Evolutionary conservation across 805 yeast species (phyloP).

Genomic region (Wickerhamomyces strasburgensis): DNA sequence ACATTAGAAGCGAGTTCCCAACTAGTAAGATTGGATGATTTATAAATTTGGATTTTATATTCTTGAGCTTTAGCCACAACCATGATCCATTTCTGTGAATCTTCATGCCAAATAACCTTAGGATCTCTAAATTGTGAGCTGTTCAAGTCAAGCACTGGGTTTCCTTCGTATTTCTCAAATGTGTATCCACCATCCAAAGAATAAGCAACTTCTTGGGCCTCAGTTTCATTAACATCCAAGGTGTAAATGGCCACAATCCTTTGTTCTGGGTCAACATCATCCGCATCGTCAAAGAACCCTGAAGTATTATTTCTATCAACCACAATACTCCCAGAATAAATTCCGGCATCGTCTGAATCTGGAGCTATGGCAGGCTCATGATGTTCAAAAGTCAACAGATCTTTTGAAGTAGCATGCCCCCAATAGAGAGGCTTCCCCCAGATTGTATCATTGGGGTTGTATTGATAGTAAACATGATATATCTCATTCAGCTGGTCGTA

Average conservation of each 20-base stretch:
- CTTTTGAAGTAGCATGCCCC: conserved; percentile 38
- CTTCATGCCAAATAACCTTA: conserved; percentile 32
- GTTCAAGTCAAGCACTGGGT: conserved; percentile 30
- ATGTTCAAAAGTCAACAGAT: conserved; percentile 31
- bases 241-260: conserved; percentile 36
- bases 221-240: conserved; percentile 18
- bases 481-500: conserved; percentile 27
- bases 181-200: conserved; percentile 34
- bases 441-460: conserved; percentile 30
- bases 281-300: conserved; percentile 30
- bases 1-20: conserved; percentile 29
- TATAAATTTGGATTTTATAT: conserved; percentile 26
- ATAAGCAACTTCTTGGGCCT: conserved; percentile 31
- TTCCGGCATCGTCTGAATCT: conserved; percentile 26
- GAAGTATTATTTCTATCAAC: conserved; percentile 34
- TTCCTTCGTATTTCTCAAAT: conserved; percentile 26
- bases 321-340: conserved; percentile 35
- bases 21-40: conserved; percentile 23
- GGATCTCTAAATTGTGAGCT: conserved; percentile 32
- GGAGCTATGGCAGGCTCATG: conserved; percentile 30
- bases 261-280: conserved; percentile 24
- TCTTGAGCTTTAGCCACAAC: conserved; percentile 27
- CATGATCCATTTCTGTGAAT: conserved; percentile 29
- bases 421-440: conserved; percentile 34
- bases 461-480: conserved; percentile 37